A percentile compares a stretch with the other conserved stretches of the same genome.
These are phyloP conservation scores for Tranzscheliella williamsii DNA, from an alignment of 1,284 basidiomycete genomes.

Conservation along the genomic window DNA sequence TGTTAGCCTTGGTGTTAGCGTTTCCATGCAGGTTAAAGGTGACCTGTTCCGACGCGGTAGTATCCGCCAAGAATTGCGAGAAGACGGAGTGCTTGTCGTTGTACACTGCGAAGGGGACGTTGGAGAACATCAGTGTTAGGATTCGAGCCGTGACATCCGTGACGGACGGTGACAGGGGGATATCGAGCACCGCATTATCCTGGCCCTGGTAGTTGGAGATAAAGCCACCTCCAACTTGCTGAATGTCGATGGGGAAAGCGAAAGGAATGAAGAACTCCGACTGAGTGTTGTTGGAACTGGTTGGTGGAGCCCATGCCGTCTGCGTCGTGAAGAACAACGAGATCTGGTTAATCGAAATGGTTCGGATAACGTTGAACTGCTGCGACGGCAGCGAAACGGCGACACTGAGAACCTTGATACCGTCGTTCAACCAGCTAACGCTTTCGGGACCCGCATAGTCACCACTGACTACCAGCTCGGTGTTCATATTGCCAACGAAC, in stretches of 20 bases:
- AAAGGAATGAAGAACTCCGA: conserved; percentile 74
- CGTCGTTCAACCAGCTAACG: conserved; percentile 75
- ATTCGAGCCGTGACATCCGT: conserved; percentile 72
- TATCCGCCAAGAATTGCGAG: conserved; percentile 71
- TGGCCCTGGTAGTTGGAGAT: conserved; percentile 67
- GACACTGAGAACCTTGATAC: conserved; percentile 71
- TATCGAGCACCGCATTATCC: conserved; percentile 69
- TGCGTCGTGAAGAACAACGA: conserved; percentile 69
- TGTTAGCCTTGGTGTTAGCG: conserved; percentile 69
- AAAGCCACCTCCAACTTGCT: conserved; percentile 69
- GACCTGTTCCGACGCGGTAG: conserved; percentile 66
- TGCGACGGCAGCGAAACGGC: conserved; percentile 71
- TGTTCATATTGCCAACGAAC: conserved; percentile 73
- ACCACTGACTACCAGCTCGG: conserved; percentile 70
- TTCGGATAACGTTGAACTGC: conserved; percentile 71
- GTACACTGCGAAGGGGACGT: conserved; percentile 70
- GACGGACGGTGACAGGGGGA: conserved; percentile 69
- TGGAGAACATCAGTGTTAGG: conserved; percentile 69
- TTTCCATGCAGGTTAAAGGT: conserved; percentile 68
- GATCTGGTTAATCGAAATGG: conserved; percentile 70
- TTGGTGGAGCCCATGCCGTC: conserved; percentile 66
- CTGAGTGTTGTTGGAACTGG: conserved; percentile 69
- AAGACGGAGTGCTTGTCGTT: conserved; percentile 67
- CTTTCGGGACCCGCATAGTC: conserved; percentile 70
- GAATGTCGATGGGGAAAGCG: conserved; percentile 72